Conservation (phyloP, 768 basidiomycete species). For the Psilocybe sp. region DNA sequence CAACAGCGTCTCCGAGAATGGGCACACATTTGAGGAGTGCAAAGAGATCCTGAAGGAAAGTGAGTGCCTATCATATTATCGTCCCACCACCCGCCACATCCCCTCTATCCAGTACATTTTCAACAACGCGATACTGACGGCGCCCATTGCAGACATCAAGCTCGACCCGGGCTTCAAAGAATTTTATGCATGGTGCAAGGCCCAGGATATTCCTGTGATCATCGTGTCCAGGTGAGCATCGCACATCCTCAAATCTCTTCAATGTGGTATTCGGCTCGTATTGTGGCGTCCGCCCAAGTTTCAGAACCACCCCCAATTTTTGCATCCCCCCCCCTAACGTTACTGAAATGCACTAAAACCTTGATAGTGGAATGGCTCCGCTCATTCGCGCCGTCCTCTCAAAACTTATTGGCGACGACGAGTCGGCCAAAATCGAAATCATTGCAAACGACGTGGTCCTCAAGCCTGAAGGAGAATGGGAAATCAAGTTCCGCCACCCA, state of each 20-base stretch:
- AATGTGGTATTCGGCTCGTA: background rate
- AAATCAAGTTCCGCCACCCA: conserved; percentile 86
- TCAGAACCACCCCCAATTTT: background rate
- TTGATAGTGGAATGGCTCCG: conserved; percentile 86
- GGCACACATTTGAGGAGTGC: conserved; percentile 84
- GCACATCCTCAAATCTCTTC: background rate
- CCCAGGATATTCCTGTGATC: conserved; percentile 78
- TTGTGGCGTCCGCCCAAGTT: background rate
- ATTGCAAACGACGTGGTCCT: conserved; percentile 88
- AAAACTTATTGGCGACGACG: conserved; percentile 71
- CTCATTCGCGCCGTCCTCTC: conserved; percentile 90
- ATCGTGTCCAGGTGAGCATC: conserved; percentile 80
- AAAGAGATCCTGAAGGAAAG: conserved; percentile 71
- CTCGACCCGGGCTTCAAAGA: conserved; percentile 87
- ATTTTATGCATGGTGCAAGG: conserved; percentile 84
- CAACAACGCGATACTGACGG: background rate
- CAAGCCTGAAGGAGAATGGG: conserved; percentile 67
- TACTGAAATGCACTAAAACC: background rate
- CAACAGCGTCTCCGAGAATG: conserved; percentile 68
- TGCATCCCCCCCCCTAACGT: background rate
- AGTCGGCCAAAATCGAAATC: conserved; percentile 77
- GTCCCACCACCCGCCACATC: no score
- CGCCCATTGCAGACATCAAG: conserved; percentile 59
- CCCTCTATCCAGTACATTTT: background rate
- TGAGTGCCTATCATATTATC: conserved; percentile 25